Percentiles rank a stretch among this genome's conserved stretches.
These are phyloP conservation scores for Tremellales sp. DNA, from an alignment of 1,284 basidiomycete genomes.

Conservation along the genomic window DNA sequence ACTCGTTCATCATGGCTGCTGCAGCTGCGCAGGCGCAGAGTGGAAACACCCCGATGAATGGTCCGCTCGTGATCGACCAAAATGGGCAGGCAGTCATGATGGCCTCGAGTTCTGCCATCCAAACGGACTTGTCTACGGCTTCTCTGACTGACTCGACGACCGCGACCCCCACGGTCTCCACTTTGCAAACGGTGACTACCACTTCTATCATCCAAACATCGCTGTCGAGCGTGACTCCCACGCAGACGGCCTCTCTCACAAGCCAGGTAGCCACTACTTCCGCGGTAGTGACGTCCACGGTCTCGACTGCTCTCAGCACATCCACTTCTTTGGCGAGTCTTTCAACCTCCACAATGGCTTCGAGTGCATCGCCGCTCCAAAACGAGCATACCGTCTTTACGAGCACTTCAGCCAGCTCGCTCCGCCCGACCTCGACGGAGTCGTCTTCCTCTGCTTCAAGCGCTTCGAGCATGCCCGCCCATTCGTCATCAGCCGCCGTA, in stretches of 20 bases:
- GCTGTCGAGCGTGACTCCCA: background rate
- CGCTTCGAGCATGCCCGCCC: constrained; percentile 7
- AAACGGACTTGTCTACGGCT: too few species aligned
- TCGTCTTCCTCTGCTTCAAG: constrained; percentile 5
- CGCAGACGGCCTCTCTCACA: background rate
- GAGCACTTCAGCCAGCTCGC: constrained; percentile 3
- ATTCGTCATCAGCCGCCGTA: background rate
- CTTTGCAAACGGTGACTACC: background rate
- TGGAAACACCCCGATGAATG: constrained; percentile 7
- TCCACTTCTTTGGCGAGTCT: too few species aligned
- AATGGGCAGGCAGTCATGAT: constrained; percentile 28
- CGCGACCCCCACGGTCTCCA: background rate
- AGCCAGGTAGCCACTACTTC: background rate
- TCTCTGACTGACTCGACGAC: constrained; percentile 3
- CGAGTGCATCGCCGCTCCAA: too few species aligned
- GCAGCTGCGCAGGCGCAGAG: constrained; percentile 5
- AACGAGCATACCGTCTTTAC: background rate
- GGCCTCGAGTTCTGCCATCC: too few species aligned
- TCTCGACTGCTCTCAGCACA: too few species aligned
- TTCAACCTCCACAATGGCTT: too few species aligned
- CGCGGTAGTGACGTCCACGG: background rate
- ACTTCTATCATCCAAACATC: background rate
- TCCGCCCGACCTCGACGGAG: constrained; percentile 4
- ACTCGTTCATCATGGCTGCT: constrained; percentile 22
- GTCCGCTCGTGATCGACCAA: constrained; percentile 19